These are phyloP conservation scores for Cercospora sp. DNA, from an alignment of 2,329 filamentous ascomycete genomes.

Conservation along the genomic window DNA sequence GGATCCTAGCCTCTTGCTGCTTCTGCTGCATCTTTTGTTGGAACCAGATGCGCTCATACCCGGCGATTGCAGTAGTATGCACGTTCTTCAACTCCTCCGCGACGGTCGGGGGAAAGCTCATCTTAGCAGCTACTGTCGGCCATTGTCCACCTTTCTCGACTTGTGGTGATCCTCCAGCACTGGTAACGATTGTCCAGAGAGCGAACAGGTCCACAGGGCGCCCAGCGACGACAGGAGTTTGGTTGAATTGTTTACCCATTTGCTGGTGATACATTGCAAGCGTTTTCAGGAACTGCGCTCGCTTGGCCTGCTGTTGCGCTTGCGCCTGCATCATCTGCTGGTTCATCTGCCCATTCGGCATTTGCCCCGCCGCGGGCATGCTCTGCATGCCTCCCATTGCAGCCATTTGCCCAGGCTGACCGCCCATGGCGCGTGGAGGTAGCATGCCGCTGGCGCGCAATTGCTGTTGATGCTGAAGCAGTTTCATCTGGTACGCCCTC, in stretches of 20 bases:
- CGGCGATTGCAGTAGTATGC: slow-evolving; percentile 72
- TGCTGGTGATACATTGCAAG: slow-evolving; percentile 70
- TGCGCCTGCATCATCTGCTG: slow-evolving; percentile 23
- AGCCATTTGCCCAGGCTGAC: slow-evolving; percentile 33
- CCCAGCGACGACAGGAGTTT: slow-evolving; percentile 70
- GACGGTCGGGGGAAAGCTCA: slow-evolving; percentile 59
- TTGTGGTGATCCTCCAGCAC: slow-evolving; percentile 72
- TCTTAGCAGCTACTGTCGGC: slow-evolving; percentile 64
- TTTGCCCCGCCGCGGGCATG: slow-evolving; percentile 21
- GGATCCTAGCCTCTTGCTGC: slow-evolving; percentile 37
- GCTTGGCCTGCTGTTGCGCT: slow-evolving; percentile 33
- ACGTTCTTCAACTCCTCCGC: slow-evolving; percentile 67
- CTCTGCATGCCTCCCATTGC: slow-evolving; percentile 27
- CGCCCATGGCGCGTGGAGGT: slow-evolving; percentile 29
- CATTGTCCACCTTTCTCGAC: slow-evolving; percentile 71
- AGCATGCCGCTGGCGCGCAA: slow-evolving; percentile 49
- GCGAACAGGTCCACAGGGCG: slow-evolving; percentile 72
- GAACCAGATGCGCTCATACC: slow-evolving; percentile 72
- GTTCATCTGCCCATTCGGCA: slow-evolving; percentile 29
- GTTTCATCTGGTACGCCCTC: slow-evolving; percentile 80
- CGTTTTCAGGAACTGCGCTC: slow-evolving; percentile 59
- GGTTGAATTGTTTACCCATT: slow-evolving; percentile 67
- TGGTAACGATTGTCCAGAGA: slow-evolving; percentile 75
- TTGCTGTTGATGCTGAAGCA: slow-evolving; percentile 73
- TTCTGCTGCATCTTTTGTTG: slow-evolving; percentile 52